phyloP scores from a whole-genome alignment of 768 basidiomycete species.

The Piloderma croceum region DNA sequence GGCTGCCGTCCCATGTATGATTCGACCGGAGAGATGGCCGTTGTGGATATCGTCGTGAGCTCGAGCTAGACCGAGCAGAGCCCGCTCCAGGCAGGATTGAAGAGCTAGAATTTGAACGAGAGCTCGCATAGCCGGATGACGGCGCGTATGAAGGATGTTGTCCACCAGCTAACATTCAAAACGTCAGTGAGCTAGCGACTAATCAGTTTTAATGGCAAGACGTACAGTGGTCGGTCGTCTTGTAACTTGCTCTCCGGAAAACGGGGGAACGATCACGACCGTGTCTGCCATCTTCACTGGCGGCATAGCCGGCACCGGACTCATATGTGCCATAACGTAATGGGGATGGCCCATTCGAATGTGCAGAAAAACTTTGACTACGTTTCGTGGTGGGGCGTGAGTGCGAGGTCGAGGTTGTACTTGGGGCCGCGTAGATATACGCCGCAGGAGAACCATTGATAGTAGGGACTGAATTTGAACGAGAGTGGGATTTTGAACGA shows the following conservation, averaged over 20 bases:
- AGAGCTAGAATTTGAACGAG: conserved; percentile 47
- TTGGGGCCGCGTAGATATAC: conserved; percentile 36
- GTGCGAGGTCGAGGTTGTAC: conserved; percentile 29
- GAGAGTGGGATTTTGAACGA: conserved; percentile 36
- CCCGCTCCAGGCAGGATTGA: conserved; percentile 36
- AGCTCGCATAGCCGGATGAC: conserved; percentile 34
- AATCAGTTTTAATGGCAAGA: conserved; percentile 7
- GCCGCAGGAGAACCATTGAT: conserved; percentile 28
- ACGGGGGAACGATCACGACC: conserved; percentile 29
- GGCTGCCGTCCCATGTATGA: conserved; percentile 40
- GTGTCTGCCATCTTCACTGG: conserved; percentile 6
- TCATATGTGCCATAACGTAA: conserved; percentile 36
- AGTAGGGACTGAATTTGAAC: conserved; percentile 36
- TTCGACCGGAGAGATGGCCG: conserved; percentile 45
- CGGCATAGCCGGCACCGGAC: conserved; percentile 13
- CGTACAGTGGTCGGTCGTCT: conserved; percentile 41
- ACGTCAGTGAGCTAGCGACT: conserved; percentile 8
- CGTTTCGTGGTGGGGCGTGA: conserved; percentile 32
- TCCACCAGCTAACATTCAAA: background rate
- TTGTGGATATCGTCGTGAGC: conserved; percentile 33
- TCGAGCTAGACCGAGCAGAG: conserved; percentile 36
- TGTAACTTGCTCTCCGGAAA: conserved; percentile 39
- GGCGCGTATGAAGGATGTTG: conserved; percentile 15
- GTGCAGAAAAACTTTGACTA: conserved; percentile 35
- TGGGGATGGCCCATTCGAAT: conserved; percentile 35